A percentile compares a stretch with the other conserved stretches of the same genome.
These are phyloP conservation scores for Calonectria pseudoreteaudii DNA, from an alignment of 2,329 filamentous ascomycete species.

Conservation along the genomic window DNA sequence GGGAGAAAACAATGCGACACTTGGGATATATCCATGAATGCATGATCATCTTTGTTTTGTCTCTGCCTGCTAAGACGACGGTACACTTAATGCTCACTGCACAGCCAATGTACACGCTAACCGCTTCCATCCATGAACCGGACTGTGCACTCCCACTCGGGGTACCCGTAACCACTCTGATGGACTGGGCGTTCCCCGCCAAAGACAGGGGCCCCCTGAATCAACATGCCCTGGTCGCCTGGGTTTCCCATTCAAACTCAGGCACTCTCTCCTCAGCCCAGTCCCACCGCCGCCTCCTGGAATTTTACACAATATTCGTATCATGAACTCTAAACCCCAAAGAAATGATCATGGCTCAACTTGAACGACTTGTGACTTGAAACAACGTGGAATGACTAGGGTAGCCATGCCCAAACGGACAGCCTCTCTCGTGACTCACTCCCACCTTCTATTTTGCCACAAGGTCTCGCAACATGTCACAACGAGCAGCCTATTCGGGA, in stretches of 20 bases:
- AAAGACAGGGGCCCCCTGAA: not conserved
- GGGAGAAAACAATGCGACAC: no score
- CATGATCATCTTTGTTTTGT: no score
- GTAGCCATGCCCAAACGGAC: not conserved
- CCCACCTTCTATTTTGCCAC: not conserved
- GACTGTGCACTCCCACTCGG: not conserved
- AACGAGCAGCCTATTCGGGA: not conserved
- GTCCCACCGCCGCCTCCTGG: not conserved
- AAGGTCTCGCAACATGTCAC: not conserved
- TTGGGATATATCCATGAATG: not conserved
- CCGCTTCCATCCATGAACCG: not conserved
- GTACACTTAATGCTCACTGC: not conserved
- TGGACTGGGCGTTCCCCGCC: not conserved
- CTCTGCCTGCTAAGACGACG: no score
- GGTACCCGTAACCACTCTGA: not conserved
- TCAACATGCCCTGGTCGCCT: not conserved
- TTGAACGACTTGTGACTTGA: not conserved
- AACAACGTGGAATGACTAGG: not conserved
- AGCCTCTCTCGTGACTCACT: not conserved
- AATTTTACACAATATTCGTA: slow-evolving; percentile 10
- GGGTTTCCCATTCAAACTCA: not conserved
- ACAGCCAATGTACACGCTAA: not conserved
- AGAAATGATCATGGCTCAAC: not conserved
- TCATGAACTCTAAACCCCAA: not conserved
- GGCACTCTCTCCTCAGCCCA: not conserved